A percentile compares a stretch with the other conserved stretches of the same genome.
These are phyloP conservation scores for Fusarium burgessii DNA, from an alignment of 2,329 filamentous ascomycete genomes.

Conservation along the genomic window DNA sequence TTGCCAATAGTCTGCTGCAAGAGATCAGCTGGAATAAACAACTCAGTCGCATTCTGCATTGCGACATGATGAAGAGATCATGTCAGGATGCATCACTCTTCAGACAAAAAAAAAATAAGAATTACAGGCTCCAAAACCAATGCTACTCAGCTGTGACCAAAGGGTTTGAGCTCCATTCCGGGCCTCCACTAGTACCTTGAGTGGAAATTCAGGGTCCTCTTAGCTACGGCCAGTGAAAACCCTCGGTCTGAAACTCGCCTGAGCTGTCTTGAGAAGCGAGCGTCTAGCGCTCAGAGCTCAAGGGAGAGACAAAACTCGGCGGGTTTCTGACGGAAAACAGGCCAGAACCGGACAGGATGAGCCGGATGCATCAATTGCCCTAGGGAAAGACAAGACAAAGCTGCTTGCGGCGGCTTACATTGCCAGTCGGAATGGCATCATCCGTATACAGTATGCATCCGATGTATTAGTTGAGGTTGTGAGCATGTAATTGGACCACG, in stretches of 20 bases:
- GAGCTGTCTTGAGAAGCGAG: slow-evolving; percentile 17
- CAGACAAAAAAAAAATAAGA: background rate
- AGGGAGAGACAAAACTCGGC: slow-evolving; percentile 4
- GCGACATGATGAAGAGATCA: slow-evolving; percentile 2
- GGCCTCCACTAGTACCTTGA: slow-evolving; percentile 2
- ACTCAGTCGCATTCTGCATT: background rate
- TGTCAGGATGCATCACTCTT: slow-evolving; percentile 5
- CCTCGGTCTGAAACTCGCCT: slow-evolving; percentile 34
- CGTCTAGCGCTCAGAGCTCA: slow-evolving; percentile 1
- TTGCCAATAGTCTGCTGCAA: slow-evolving; percentile 21
- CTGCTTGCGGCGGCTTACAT: background rate
- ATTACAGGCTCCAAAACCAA: slow-evolving; percentile 6
- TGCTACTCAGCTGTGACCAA: slow-evolving; percentile 8
- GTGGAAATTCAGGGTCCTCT: slow-evolving; percentile 23
- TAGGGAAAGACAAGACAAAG: background rate
- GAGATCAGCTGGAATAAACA: slow-evolving; percentile 11
- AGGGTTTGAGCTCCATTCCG: slow-evolving; percentile 3
- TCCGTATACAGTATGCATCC: background rate
- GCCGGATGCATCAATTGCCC: slow-evolving; percentile 2
- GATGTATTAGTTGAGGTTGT: background rate
- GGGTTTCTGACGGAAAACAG: slow-evolving; percentile 1
- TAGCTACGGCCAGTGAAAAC: slow-evolving; percentile 2
- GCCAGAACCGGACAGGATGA: background rate
- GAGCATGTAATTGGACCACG: slow-evolving; percentile 31
- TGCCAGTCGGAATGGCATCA: background rate